A percentile compares a stretch with the other conserved stretches of the same genome.
phyloP scores from a whole-genome alignment of 192 early-diverging fungal genomes.

The Gryganskiella cystojenkinii region DNA sequence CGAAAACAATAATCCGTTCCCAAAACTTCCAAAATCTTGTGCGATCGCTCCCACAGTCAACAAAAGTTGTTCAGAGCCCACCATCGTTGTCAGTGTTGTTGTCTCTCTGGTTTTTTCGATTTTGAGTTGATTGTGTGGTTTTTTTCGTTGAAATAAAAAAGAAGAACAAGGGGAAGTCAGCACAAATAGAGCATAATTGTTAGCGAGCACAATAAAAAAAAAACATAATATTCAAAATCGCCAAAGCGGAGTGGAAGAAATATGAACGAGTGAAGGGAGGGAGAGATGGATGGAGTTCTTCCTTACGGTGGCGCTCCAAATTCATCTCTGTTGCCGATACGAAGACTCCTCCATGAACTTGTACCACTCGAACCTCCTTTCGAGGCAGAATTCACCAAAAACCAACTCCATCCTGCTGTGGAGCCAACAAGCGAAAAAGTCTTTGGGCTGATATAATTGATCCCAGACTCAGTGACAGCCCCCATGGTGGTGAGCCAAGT shows the following conservation, averaged over 20 bases:
- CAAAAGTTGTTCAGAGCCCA: conserved; percentile 45
- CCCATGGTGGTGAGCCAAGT: conserved; percentile 24
- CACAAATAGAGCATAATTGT: too few species aligned
- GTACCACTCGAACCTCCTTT: neutral
- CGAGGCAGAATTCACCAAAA: conserved; percentile 3
- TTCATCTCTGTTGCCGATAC: conserved; percentile 7
- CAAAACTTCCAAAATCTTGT: conserved; percentile 19
- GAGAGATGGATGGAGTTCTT: neutral
- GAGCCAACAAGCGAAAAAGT: conserved; percentile 25
- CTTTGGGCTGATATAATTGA: conserved; percentile 29
- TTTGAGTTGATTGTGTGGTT: too few species aligned
- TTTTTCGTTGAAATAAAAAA: too few species aligned
- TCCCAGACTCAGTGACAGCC: neutral
- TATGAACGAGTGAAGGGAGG: neutral
- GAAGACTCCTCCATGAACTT: conserved; percentile 20
- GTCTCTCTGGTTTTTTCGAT: too few species aligned
- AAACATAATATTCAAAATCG: too few species aligned
- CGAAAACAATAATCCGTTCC: conserved; percentile 25
- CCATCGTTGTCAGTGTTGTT: neutral
- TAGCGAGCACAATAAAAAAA: too few species aligned
- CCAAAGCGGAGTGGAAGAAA: conserved; percentile 1
- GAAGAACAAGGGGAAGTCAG: too few species aligned
- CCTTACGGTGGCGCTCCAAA: conserved; percentile 26
- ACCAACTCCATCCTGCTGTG: conserved; percentile 38
- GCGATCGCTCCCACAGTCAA: conserved; percentile 47